These are phyloP conservation scores for Exophiala viscosa DNA, from an alignment of 2,329 filamentous ascomycete genomes.

Conservation along the genomic window DNA sequence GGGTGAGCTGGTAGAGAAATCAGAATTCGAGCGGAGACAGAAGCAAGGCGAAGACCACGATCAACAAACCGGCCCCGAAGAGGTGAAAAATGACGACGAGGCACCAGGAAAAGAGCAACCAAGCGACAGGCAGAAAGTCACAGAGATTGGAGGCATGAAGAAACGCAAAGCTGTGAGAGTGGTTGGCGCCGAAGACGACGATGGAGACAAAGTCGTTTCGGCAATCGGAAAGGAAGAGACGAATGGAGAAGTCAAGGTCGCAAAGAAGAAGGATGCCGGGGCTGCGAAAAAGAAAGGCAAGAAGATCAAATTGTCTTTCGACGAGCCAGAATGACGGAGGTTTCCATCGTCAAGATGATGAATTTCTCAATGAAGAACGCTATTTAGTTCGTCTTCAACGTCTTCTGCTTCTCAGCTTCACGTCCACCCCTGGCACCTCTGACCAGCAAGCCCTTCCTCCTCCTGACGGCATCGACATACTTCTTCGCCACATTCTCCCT, in stretches of 20 bases:
- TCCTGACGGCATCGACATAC: slow-evolving; percentile 87
- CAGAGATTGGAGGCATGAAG: slow-evolving; percentile 22
- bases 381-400: slow-evolving; percentile 53
- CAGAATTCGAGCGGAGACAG: slow-evolving; percentile 23
- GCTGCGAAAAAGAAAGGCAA: slow-evolving; percentile 25
- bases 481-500: slow-evolving; percentile 92
- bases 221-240: slow-evolving; percentile 3
- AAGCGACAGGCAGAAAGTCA: slow-evolving; percentile 19
- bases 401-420: slow-evolving; percentile 90
- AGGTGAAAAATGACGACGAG: not conserved
- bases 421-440: slow-evolving; percentile 69
- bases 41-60: slow-evolving; percentile 4
- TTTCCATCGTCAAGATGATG: not conserved
- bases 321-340: slow-evolving; percentile 20
- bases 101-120: not conserved
- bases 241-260: not conserved
- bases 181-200: slow-evolving; percentile 20
- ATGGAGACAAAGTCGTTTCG: not conserved
- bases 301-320: slow-evolving; percentile 30
- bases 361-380: not conserved
- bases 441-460: slow-evolving; percentile 82
- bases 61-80: not conserved
- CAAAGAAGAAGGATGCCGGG: slow-evolving; percentile 6
- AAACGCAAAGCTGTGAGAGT: slow-evolving; percentile 27
- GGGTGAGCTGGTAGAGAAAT: slow-evolving; percentile 25